These are phyloP conservation scores for Syncephalastrum monosporum DNA, from an alignment of 371 early-diverging fungal species.

Conservation along the genomic window DNA sequence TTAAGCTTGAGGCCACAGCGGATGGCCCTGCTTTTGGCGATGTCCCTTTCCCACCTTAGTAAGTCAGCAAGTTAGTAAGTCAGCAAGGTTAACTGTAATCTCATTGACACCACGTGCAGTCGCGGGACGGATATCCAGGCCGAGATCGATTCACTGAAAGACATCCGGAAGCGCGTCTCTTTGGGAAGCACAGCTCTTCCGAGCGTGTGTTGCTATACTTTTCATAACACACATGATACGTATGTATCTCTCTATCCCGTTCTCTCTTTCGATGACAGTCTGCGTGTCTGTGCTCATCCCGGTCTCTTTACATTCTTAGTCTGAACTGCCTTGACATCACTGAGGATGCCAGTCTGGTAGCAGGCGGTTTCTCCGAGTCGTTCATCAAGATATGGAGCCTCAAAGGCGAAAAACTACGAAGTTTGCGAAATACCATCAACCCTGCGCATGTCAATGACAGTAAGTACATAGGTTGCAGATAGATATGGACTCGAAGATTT, in stretches of 20 bases:
- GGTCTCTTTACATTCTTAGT: conserved; percentile 23
- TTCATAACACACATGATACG: conserved; percentile 93
- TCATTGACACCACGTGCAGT: conserved; percentile 24
- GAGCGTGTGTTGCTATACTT: conserved; percentile 96
- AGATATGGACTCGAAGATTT: conserved; percentile 1
- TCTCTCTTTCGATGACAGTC: too few relatives aligned
- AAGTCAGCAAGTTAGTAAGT: conserved; percentile 19
- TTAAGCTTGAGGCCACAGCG: conserved; percentile 31
- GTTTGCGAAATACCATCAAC: conserved; percentile 56
- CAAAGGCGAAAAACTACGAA: conserved; percentile 65
- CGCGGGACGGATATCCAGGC: conserved; percentile 71
- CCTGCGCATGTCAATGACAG: conserved; percentile 54
- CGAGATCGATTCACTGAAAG: conserved; percentile 78
- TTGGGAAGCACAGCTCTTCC: conserved; percentile 81
- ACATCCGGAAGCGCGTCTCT: conserved; percentile 79
- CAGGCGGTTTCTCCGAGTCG: conserved; percentile 90
- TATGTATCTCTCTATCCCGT: conserved; percentile 27
- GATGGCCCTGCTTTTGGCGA: conserved; percentile 46
- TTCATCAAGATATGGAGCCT: conserved; percentile 88
- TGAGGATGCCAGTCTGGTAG: conserved; percentile 75
- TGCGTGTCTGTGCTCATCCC: background rate
- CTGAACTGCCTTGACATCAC: conserved; percentile 78
- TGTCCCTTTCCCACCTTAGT: conserved; percentile 75
- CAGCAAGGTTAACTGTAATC: too few relatives aligned
- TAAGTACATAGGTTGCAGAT: conserved; percentile 16